These are phyloP conservation scores for Talaromyces thailandensis DNA, from an alignment of 495 filamentous ascomycete species.

Conservation along the genomic window DNA sequence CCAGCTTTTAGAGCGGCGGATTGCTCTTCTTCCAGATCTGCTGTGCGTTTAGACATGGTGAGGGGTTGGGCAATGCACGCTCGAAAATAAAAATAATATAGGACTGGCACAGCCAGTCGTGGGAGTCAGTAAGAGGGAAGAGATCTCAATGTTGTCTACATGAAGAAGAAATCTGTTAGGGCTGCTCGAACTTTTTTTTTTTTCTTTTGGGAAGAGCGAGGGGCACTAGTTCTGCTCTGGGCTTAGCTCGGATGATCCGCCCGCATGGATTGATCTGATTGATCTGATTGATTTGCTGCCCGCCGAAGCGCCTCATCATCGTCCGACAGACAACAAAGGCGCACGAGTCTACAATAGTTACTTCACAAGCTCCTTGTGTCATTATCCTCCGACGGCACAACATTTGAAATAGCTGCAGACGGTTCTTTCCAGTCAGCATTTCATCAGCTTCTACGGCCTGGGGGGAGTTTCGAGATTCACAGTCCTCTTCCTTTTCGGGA, in stretches of 20 bases:
- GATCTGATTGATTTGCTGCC: not conserved
- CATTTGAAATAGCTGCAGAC: not conserved
- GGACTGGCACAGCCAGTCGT: conserved; percentile 12
- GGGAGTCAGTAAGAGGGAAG: conserved; percentile 4
- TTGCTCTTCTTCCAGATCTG: conserved; percentile 45
- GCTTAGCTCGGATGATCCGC: conserved; percentile 20
- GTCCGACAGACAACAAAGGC: not conserved
- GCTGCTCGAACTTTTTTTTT: conserved; percentile 24
- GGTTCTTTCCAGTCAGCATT: not conserved
- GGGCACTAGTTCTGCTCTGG: conserved; percentile 28
- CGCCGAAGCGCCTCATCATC: not conserved
- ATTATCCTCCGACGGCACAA: not conserved
- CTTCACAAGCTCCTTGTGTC: not conserved
- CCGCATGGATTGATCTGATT: conserved; percentile 4
- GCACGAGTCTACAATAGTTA: not conserved
- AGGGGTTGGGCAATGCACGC: conserved; percentile 3
- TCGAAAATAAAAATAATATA: conserved; percentile 8
- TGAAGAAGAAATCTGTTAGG: conserved; percentile 14
- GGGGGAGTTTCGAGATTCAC: not conserved
- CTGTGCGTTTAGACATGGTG: conserved; percentile 64
- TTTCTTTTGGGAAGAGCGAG: conserved; percentile 19
- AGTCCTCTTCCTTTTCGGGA: not conserved
- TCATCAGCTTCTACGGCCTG: not conserved
- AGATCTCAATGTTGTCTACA: conserved; percentile 13
- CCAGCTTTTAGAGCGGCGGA: conserved; percentile 58